Evolutionary conservation across 129 eudicot genomes (phyloP), one percentile per base, ranked within the genome.

Genomic region (Artemisia annua): DNA sequence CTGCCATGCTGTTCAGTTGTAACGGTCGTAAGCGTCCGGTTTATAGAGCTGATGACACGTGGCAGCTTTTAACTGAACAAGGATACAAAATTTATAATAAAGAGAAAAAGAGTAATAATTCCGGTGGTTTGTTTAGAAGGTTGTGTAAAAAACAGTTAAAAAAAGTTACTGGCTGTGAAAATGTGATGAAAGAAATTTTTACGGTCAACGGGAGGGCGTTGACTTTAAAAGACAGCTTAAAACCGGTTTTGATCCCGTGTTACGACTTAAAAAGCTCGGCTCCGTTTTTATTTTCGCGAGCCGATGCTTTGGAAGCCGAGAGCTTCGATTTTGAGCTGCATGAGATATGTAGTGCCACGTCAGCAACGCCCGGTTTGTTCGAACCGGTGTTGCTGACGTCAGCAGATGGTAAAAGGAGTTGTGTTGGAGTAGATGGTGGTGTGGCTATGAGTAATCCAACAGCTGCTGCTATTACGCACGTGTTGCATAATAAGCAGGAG

Each of bases 261-360:
- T 94, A 86, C 78, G 98, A 94, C 67, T 80, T 94, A 2, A 71
- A 97, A 70, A 94, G 96, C 70, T 81, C 96, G 66, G 98, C 97
- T 52, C 92, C 98, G 73, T 90, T 94, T 30, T 46, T 94, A 50
- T 94, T 94, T 73, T 87, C 96, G 2, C 87, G 98, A 69, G 97
- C 98, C 52, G 98, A 94, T 69, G 98, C 98, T 20, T 81, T 94
- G 3, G 98, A 94, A 28, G 69, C 89, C 55, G 92, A 90, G 30
- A 85, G 97, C 82, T 94, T 80, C 50, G 96, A 94, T 20, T 94
- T 94, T 39, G 64, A 81, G 26, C 89, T 94, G 1, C 87, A 93
- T 97, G 98, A 94, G 81, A 91, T 94, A 0, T 94, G 98, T 55
- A 75, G 94, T 8, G 98, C 98, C 72, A 94, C 98, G 81, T 84